Base-by-base conservation (phyloP, 352 stramenopile species). In the Pythium coloratum region DNA sequence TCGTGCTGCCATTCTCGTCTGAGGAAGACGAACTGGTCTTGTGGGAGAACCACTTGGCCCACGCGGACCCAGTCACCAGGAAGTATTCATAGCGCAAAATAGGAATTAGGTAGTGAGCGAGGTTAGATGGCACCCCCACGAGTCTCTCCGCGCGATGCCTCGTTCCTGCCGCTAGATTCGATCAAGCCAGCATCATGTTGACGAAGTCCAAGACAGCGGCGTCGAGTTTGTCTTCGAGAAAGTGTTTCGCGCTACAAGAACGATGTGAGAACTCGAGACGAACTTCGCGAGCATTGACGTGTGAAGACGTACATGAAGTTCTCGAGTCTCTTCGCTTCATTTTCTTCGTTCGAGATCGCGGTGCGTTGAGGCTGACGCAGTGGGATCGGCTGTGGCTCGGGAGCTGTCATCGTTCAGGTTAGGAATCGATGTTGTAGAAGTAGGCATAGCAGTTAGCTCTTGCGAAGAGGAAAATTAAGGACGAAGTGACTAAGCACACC, bases 21-120 rank as follows among this genome's bases (percentile, higher is more conserved):
- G 86, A 93, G 56, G 86, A 95, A 83, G 85, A 91, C 16, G 84
- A 94, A 55, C 71, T 96, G 62, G 76, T 90, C 6, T 76, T 96
- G 63, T 96, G 88, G 88, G 83, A 84, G 58, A 88, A 89, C 40
- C 88, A 96, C 73, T 75, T 96, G 20, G 70, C 78, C 9, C 89
- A 91, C 63, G 88, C 88, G 13, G 84, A 96, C 65, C 88, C 88
- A n/a, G 82, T 96, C 36, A 94, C 86, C 51, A 78, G 84, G 28
- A 96, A 96, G 60, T 96, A 93, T 57, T 77, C 85, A 61, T 91
- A 69, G 55, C 24, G n/a, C 33, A 57, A 9, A 61, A 28, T 65
- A 73, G 58, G 44, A 66, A 46, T 34, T 66, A 67, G 56, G 46
- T 66, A 64, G 59, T 34, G 34, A 49, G n/a, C 32, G 62, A 30